Evolutionary conservation across 1,139 yeast species (phyloP), one percentile per base, ranked within the genome.

Genomic region (Pichia sp.): DNA sequence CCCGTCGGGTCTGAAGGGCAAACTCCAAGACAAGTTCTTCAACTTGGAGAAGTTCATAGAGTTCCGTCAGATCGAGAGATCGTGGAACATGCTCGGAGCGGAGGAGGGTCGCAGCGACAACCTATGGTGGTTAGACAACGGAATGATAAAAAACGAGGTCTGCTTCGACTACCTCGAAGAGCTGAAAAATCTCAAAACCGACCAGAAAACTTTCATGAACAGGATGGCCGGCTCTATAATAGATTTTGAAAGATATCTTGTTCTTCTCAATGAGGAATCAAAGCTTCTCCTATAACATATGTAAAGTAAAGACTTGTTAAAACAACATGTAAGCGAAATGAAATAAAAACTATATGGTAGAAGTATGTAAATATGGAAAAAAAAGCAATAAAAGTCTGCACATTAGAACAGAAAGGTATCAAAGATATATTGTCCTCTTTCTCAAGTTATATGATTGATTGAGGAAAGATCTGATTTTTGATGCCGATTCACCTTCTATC

Each of bases 231-330:
- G 45, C 13, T 46, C 59, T 1, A 52, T 59, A 3, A 11, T 59
- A 16, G 50, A 52, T 11, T 63, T 58, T 47, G 70, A 67, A 52
- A 57, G 56, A 41, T 54, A 51, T 42, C 38, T 66, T 8, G 43
- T 59, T 54, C 41, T 54, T 8, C 46, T 61, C 13, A 58, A 61
- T 42, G 62, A 61, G 48, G 63, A 60, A 31, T 53, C 51, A n/a
- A 16, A 48, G 19, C 40, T 61, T 19, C 11, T 60, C 19, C 41
- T 61, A 8, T 57, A 31, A 8, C 2, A 16, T 42, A 42, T 42
- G 30, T 36, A 15, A 36, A 36, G 40, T 36, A 36, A 15, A 13
- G 15, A 36, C 10, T 36, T 15, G 13, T 36, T 36, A 8, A 40
- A 42, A 38, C 36, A 36, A 36, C n/a, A 31, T 36, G 32, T 34